phyloP scores from a whole-genome alignment of 2,329 filamentous ascomycete species.

The Alternaria hordeiaustralica region DNA sequence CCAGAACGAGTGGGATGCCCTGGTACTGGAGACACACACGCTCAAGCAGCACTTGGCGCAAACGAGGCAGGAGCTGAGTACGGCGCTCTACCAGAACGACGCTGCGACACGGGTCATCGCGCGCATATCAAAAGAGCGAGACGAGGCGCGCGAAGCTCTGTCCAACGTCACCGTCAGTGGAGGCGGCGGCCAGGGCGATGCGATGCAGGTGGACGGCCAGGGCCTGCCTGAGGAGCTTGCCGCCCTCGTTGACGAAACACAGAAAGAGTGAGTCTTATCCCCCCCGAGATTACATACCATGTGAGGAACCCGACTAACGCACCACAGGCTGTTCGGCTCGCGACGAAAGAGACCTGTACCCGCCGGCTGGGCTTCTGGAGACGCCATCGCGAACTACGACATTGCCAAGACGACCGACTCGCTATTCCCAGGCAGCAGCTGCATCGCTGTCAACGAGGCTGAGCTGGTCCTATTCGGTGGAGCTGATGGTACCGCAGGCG shows the following conservation, averaged over 20 bases:
- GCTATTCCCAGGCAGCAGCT: constrained; percentile 64
- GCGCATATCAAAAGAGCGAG: constrained; percentile 84
- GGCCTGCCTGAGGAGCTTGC: constrained; percentile 74
- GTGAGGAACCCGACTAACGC: constrained; percentile 26
- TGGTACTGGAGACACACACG: constrained; percentile 90
- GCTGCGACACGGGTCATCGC: constrained; percentile 96
- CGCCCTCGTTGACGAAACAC: constrained; percentile 78
- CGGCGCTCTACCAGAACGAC: constrained; percentile 95
- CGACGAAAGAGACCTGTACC: constrained; percentile 90
- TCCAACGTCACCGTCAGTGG: constrained; percentile 80
- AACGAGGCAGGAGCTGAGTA: constrained; percentile 90
- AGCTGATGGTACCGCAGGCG: constrained; percentile 73
- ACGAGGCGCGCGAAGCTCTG: constrained; percentile 88
- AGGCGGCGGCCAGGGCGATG: constrained; percentile 65
- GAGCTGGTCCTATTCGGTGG: constrained; percentile 77
- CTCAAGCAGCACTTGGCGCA: constrained; percentile 87
- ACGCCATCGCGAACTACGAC: constrained; percentile 70
- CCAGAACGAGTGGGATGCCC: constrained; percentile 97
- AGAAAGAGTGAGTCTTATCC: constrained; percentile 69
- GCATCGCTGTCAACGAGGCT: constrained; percentile 64
- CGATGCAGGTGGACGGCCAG: constrained; percentile 90
- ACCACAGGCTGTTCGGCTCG: constrained; percentile 76
- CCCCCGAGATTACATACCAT: not conserved
- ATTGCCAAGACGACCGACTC: constrained; percentile 61
- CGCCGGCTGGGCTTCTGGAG: constrained; percentile 80